Evolutionary conservation across 129 eudicot genomes (phyloP).

Genomic region (Solidago caesia): DNA sequence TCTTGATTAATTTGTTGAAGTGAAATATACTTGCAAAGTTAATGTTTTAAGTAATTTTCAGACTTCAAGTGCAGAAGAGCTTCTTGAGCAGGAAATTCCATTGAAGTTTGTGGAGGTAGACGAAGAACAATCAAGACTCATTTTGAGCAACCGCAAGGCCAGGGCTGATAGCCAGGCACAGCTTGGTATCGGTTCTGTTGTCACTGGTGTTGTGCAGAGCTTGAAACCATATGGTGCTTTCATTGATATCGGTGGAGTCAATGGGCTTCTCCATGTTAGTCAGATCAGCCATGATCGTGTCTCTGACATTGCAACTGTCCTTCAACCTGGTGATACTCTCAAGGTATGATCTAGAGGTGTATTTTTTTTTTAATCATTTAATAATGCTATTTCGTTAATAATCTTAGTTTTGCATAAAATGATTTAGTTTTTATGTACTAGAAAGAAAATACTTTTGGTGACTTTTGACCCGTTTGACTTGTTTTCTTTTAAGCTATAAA

Average conservation of each 20-base stretch:
- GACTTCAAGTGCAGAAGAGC: constrained; percentile 61
- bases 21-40: not conserved
- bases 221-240: constrained; percentile 98
- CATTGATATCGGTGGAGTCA: constrained; percentile 80
- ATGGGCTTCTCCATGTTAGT: constrained; percentile 96
- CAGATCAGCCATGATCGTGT: constrained; percentile 98
- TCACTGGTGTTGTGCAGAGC: constrained; percentile 82
- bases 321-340: constrained; percentile 88
- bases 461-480: not conserved
- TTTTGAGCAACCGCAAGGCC: constrained; percentile 91
- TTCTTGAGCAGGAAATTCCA: constrained; percentile 70
- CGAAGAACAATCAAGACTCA: constrained; percentile 81
- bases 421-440: not conserved
- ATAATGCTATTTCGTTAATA: not conserved
- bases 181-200: constrained; percentile 91
- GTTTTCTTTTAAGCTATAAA: not conserved
- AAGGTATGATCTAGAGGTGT: constrained; percentile 46
- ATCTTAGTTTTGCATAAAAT: not conserved
- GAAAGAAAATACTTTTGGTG: not conserved
- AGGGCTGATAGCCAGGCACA: constrained; percentile 95
- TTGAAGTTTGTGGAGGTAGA: constrained; percentile 93
- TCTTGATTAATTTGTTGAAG: not conserved
- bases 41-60: not conserved
- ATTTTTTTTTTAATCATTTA: not conserved
- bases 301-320: constrained; percentile 82